Base-by-base conservation (phyloP, 2,329 filamentous ascomycete genomes). In the Alternaria panax region DNA sequence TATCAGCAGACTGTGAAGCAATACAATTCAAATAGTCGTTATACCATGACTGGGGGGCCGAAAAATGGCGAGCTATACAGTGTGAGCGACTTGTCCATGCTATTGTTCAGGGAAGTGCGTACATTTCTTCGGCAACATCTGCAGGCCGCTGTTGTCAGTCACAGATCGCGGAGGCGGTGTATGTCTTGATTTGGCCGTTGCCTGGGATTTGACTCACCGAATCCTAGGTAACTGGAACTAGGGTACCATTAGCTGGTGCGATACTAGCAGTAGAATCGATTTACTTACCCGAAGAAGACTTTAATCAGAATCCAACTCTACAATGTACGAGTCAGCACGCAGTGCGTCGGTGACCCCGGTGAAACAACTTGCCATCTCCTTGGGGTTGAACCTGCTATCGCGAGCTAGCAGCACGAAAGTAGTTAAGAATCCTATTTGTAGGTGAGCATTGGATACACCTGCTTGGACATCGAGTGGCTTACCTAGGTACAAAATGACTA, bases 371-470 rank as follows among this genome's bases (percentile, higher is more conserved):
- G 74, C 73, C 90, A 93, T 93, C 56, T 88, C 81, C 9, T 80
- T 78, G 24, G 90, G 84, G 5, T 83, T 85, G 71, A 90, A 92
- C 2, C 80, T 79, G 51, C 91, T 60, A 27, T 60, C 89, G 54
- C 91, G 86, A n/a, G 90, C 91, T 43, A 95, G 83, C 25, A 93
- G 84, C 0, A 89, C 89, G 69, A 94, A 94, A 0, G 92, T 97
- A 0, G 93, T 96, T 32, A 97, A 80, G 78, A 97, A 97, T 46
- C 93, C 87, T 86, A 63, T 16, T 14, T 4, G 4, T 14, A n/a
- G 18, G 12, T 45, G 5, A 57, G 43, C 11, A 25, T 66, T 38
- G 57, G 40, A 34, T 22, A 27, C 48, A 14, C 34, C 14, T 30
- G 8, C 42, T 30, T 5, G 41, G 41, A 32, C 11, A 20, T 28